A percentile compares a stretch with the other conserved stretches of the same genome.
Evolutionary conservation across 2,329 filamentous ascomycete genomes (phyloP).

Genomic region (Ophiocordyceps unilateralis): DNA sequence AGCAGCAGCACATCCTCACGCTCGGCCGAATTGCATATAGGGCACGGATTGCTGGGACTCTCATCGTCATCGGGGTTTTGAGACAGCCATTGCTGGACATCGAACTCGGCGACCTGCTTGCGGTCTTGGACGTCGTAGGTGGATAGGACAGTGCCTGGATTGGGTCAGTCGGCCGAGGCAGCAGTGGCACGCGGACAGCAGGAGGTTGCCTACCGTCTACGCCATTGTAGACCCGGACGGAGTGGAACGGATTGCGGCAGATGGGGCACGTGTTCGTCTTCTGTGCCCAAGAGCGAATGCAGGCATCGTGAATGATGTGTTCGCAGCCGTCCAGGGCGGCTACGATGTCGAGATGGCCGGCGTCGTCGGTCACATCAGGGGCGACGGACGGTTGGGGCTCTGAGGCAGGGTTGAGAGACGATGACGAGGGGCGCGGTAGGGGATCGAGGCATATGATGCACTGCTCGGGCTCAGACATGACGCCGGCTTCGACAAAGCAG

Average conservation of each 20-base stretch:
- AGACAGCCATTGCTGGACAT: conserved; percentile 56
- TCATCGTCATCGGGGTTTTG: conserved; percentile 52
- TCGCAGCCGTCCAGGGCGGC: conserved; percentile 59
- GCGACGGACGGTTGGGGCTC: conserved; percentile 1
- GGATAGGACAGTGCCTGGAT: conserved; percentile 37
- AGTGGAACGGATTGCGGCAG: conserved; percentile 80
- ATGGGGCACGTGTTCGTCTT: conserved; percentile 97
- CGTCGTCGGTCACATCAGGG: conserved; percentile 9
- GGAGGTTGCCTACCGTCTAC: conserved; percentile 59
- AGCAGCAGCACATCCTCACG: conserved; percentile 73
- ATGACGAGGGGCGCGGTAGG: conserved; percentile 22
- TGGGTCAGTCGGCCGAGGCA: neutral
- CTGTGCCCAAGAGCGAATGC: conserved; percentile 85
- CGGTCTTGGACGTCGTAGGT: conserved; percentile 59
- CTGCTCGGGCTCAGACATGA: conserved; percentile 41
- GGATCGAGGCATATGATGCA: conserved; percentile 54
- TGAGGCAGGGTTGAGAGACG: neutral
- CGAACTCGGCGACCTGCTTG: conserved; percentile 79
- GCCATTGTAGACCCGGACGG: conserved; percentile 67
- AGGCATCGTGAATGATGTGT: conserved; percentile 84
- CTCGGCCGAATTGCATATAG: conserved; percentile 66
- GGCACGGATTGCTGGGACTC: conserved; percentile 55
- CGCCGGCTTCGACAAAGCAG: conserved; percentile 21
- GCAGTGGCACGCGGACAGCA: neutral
- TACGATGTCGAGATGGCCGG: conserved; percentile 26